phyloP scores from a whole-genome alignment of 306 rosid genomes.

The Inga oerstediana region DNA sequence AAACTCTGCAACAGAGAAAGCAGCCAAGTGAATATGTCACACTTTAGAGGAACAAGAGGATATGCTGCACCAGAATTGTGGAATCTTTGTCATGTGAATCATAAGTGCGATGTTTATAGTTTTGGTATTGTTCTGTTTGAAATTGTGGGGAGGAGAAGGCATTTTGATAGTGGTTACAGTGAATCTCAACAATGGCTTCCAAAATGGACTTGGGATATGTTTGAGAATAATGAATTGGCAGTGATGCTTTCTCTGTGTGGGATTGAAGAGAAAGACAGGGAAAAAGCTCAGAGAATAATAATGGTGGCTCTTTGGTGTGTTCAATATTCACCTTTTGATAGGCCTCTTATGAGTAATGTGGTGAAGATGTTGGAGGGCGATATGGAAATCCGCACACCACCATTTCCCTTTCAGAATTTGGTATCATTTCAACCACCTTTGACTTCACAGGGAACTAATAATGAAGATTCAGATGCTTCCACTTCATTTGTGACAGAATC shows the following conservation, averaged over 20 bases:
- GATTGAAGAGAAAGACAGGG: slow-evolving; percentile 43
- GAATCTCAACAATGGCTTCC: slow-evolving; percentile 56
- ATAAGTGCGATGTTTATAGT: slow-evolving; percentile 51
- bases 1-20: slow-evolving; percentile 44
- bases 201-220: slow-evolving; percentile 56
- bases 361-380: slow-evolving; percentile 55
- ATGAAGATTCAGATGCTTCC: slow-evolving; percentile 26
- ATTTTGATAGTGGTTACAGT: slow-evolving; percentile 33
- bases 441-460: slow-evolving; percentile 13
- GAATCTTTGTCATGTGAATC: slow-evolving; percentile 45
- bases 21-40: slow-evolving; percentile 24
- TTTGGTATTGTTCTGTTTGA: slow-evolving; percentile 53
- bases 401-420: slow-evolving; percentile 46
- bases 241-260: slow-evolving; percentile 53
- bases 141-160: slow-evolving; percentile 53
- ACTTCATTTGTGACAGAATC: slow-evolving; percentile 21
- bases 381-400: slow-evolving; percentile 42
- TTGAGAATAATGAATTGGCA: slow-evolving; percentile 40
- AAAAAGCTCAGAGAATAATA: slow-evolving; percentile 40
- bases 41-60: slow-evolving; percentile 51
- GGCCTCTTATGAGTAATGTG: slow-evolving; percentile 54
- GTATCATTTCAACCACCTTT: slow-evolving; percentile 18
- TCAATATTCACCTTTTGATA: slow-evolving; percentile 46
- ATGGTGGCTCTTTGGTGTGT: slow-evolving; percentile 60
- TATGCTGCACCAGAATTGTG: slow-evolving; percentile 60